Base-by-base conservation (phyloP, 2,329 filamentous ascomycete genomes). In the Diaporthe vexans region DNA sequence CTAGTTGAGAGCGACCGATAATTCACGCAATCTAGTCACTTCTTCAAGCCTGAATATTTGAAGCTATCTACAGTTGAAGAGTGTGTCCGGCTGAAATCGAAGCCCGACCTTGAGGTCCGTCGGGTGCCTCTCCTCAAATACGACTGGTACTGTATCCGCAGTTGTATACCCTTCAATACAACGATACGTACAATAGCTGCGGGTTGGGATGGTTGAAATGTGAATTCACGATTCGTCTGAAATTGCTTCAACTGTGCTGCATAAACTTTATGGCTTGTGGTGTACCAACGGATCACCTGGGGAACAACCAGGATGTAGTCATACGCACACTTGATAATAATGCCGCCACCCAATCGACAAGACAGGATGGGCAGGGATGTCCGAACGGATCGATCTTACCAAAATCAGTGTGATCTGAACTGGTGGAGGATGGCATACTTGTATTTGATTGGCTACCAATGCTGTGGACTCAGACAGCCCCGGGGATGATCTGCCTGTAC, bases 251-350 rank as follows among this genome's bases (percentile, higher is more conserved):
- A 15, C 43, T 33, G 19, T 19, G 13, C 24, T 51, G 26, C 40
- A 35, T 51, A n/a, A n/a, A 35, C 21, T 24, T 24, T 8, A n/a
- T 17, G 59, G 19, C 29, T n/a, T 48, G 17, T 2, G 26, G 33
- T 33, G 37, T 11, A 15, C n/a, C n/a, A n/a, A n/a, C 3, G 26
- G 26, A n/a, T n/a, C 17, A 35, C 0, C 6, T 6, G 0, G 17
- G 9, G 10, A 17, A 48, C 10, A 46, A 8, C 26, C 43, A 48
- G 24, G 59, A 48, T 48, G 19, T 8, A 33, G 26, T 9, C 15
- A 24, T 15, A 5, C 10, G 17, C 19, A 48, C n/a, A 48, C 2
- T 8, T 26, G 35, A 11, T 9, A 19, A 63, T 40, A 63, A 26
- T 40, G 48, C 24, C 9, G 15, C 13, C 24, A 26, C 21, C 24